phyloP scores from a whole-genome alignment of 768 basidiomycete species.

The Paxillus rubicundulus region DNA sequence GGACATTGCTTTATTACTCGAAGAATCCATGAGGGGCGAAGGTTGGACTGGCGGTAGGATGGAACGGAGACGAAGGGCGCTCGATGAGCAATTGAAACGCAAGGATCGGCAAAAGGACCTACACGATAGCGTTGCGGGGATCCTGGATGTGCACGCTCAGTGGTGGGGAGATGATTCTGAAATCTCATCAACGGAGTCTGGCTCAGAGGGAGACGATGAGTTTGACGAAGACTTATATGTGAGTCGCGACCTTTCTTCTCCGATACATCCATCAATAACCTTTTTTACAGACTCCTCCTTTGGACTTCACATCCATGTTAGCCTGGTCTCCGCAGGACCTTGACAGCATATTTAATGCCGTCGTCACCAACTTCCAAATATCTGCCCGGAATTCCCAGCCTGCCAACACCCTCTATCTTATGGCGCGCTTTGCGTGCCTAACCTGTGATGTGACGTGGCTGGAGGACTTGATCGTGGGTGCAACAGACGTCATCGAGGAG shows the following conservation, averaged over 20 bases:
- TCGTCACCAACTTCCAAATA: slow-evolving; percentile 75
- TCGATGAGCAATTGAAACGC: slow-evolving; percentile 58
- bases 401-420: slow-evolving; percentile 87
- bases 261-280: slow-evolving; percentile 5
- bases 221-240: slow-evolving; percentile 51
- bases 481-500: slow-evolving; percentile 90
- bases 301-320: slow-evolving; percentile 85
- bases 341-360: slow-evolving; percentile 73
- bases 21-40: slow-evolving; percentile 83
- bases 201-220: slow-evolving; percentile 51
- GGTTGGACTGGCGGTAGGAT: slow-evolving; percentile 80
- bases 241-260: slow-evolving; percentile 12
- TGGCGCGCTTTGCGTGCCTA: slow-evolving; percentile 89
- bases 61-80: slow-evolving; percentile 59
- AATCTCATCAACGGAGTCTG: slow-evolving; percentile 42
- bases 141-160: slow-evolving; percentile 52
- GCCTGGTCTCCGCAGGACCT: slow-evolving; percentile 84
- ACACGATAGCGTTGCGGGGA: slow-evolving; percentile 55
- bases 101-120: slow-evolving; percentile 52
- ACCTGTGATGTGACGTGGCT: slow-evolving; percentile 91
- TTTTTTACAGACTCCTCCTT: slow-evolving; percentile 58
- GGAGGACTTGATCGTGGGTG: slow-evolving; percentile 88
- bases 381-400: slow-evolving; percentile 76
- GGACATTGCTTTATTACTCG: slow-evolving; percentile 82
- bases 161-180: slow-evolving; percentile 63